These are phyloP conservation scores for Iris macrosiphon DNA, from an alignment of 106 monocot genomes.

Conservation along the genomic window DNA sequence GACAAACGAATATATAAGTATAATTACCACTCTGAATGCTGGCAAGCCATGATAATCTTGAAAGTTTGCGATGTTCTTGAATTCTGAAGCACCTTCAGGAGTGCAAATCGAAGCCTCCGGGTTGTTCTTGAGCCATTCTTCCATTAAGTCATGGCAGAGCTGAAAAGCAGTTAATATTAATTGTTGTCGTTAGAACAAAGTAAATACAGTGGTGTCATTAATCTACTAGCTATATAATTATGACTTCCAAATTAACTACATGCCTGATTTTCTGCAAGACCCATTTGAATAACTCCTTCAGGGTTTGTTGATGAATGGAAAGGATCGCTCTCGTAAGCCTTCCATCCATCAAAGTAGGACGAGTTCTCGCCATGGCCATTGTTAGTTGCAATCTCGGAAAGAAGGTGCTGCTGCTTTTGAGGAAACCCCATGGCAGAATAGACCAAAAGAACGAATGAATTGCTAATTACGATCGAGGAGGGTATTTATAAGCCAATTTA, in stretches of 20 bases:
- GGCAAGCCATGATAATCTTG: constrained; percentile 74
- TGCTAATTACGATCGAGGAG: too few species aligned
- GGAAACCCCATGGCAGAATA: not conserved
- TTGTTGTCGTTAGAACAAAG: too few species aligned
- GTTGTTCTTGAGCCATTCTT: constrained; percentile 41
- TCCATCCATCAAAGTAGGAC: constrained; percentile 65
- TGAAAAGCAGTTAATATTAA: too few species aligned
- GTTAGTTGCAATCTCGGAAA: constrained; percentile 36
- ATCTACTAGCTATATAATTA: too few species aligned
- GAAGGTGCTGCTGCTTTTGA: not conserved
- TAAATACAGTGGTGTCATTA: too few species aligned
- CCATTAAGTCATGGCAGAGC: constrained; percentile 47
- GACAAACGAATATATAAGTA: too few species aligned
- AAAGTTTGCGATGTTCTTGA: constrained; percentile 46
- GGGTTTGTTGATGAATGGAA: constrained; percentile 34
- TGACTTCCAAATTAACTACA: too few species aligned
- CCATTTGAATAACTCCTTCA: constrained; percentile 66
- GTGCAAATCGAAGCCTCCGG: constrained; percentile 63
- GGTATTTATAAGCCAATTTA: too few species aligned
- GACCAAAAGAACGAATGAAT: not conserved
- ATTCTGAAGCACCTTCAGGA: constrained; percentile 28
- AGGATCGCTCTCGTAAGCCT: constrained; percentile 53
- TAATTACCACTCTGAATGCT: constrained; percentile 32
- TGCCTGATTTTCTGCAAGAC: constrained; percentile 60
- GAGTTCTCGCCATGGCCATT: constrained; percentile 60